Evolutionary conservation across 805 yeast genomes (phyloP), one percentile per base, ranked within the genome.

Genomic region (Jamesozyma lodderae): DNA sequence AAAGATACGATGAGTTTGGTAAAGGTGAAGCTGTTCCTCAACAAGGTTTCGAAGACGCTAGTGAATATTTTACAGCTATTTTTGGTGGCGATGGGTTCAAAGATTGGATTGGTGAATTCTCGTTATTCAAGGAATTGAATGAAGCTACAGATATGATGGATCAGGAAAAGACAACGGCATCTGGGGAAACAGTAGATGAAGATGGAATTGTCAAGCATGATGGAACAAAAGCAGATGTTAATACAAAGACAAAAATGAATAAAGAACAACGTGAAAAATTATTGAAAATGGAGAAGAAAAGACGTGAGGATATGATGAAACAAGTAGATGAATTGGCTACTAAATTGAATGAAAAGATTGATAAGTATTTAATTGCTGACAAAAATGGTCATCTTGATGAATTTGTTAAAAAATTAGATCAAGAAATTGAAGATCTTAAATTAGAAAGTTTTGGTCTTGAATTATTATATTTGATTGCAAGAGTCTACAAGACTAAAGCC

Each of bases 371-470:
- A 10, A 61, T 68, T 22, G 72, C 79, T 4, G 64, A 63, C 14
- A 65, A 67, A 35, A 68, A 70, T 21, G 55, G 72, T 21, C 73
- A 77, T 13, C 53, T 75, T 27, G 62, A 59, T 6, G 69, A 67
- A 6, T 81, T 74, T 52, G 62, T 58, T n/a, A 50, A 51, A 10
- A 75, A 76, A 47, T 64, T 83, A 21, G 60, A 64, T 28, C 64
- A 66, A 38, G 92, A 83, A 53, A 73, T 82, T 31, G 88, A 82
- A 48, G 82, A 82, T 44, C 67, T 92, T 55, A 92, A 92, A 60
- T 75, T 86, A 72, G 98, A 92, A 68, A 84, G 95, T 38, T 92
- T 92, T 64, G 99, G 99, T 11, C 63, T 90, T 36, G 95, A 90
- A 62, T 68, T 92, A 36, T 66, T 90, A 46, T 87, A 81, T 47